Percentiles rank a stretch among this genome's conserved stretches.
phyloP scores from a whole-genome alignment of 768 basidiomycete genomes.

The Roridomyces roridus region DNA sequence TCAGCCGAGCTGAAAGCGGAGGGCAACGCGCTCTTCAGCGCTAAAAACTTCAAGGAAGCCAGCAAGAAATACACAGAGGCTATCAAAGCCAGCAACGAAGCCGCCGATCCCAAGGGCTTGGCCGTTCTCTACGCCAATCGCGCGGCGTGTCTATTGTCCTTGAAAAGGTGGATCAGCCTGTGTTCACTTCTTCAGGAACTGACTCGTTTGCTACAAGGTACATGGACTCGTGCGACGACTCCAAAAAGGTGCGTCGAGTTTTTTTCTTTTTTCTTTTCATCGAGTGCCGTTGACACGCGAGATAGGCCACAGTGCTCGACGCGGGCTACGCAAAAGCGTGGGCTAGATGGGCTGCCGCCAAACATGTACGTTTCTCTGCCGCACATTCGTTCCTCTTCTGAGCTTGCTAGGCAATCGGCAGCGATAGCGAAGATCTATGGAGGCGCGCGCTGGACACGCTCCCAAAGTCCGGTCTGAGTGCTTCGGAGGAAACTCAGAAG shows the following conservation, averaged over 20 bases:
- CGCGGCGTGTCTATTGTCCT: conserved; percentile 15
- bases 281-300: conserved; percentile 13
- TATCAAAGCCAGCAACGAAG: conserved; percentile 10
- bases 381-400: conserved; percentile 17
- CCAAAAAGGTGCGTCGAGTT: conserved; percentile 13
- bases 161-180: conserved; percentile 12
- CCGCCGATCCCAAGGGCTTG: conserved; percentile 6
- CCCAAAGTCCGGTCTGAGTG: conserved; percentile 9
- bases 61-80: conserved; percentile 18
- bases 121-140: conserved; percentile 22
- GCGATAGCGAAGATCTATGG: conserved; percentile 18
- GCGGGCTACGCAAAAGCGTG: conserved; percentile 27
- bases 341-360: conserved; percentile 21
- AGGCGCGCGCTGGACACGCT: conserved; percentile 19
- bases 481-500: conserved; percentile 15
- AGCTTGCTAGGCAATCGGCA: not conserved
- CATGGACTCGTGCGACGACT: too few relatives aligned
- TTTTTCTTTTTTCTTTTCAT: too few relatives aligned
- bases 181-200: too few relatives aligned
- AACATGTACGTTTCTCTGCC: conserved; percentile 24
- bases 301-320: conserved; percentile 29
- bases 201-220: too few relatives aligned
- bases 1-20: conserved; percentile 16
- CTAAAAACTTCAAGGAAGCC: conserved; percentile 10
- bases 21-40: conserved; percentile 19